Percentiles rank a stretch among this genome's conserved stretches.
These are phyloP conservation scores for Biscogniauxia marginata DNA, from an alignment of 2,329 filamentous ascomycete genomes.

Conservation along the genomic window DNA sequence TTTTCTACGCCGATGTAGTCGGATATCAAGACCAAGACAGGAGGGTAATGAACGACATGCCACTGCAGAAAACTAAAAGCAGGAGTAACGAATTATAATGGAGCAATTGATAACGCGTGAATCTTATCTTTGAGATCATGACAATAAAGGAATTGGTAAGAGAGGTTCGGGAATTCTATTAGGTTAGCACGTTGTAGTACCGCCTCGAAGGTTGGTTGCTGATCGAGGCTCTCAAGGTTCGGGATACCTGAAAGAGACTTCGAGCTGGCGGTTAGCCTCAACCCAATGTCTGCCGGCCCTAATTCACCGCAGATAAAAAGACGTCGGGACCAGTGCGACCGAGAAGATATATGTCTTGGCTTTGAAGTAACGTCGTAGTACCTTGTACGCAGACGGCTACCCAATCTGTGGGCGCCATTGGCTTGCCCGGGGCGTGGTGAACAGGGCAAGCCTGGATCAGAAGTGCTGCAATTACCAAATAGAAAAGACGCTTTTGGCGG, in stretches of 20 bases:
- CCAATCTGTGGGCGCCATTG: slow-evolving; percentile 15
- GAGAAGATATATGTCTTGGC: not conserved
- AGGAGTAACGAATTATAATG: slow-evolving; percentile 27
- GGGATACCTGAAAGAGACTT: slow-evolving; percentile 1
- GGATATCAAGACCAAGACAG: slow-evolving; percentile 3
- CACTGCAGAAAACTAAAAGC: slow-evolving; percentile 20
- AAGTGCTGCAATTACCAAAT: slow-evolving; percentile 47
- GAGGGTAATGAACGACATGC: slow-evolving; percentile 20
- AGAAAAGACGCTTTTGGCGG: slow-evolving; percentile 36
- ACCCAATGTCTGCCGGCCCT: not conserved
- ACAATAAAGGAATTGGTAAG: slow-evolving; percentile 29
- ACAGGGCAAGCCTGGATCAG: slow-evolving; percentile 15
- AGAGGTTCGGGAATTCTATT: slow-evolving; percentile 10
- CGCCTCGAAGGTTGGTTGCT: not conserved
- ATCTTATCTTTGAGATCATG: slow-evolving; percentile 32
- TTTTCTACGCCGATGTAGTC: not conserved
- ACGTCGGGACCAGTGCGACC: not conserved
- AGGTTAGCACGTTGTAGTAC: slow-evolving; percentile 6
- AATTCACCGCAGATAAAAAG: not conserved
- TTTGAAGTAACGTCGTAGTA: not conserved
- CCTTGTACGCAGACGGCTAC: slow-evolving; percentile 8
- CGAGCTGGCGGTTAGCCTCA: not conserved
- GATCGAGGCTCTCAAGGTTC: not conserved
- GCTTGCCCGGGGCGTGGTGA: slow-evolving; percentile 16
- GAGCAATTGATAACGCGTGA: slow-evolving; percentile 29